Conservation (phyloP, 257 asterid species). For the Leonotis leonurus region DNA sequence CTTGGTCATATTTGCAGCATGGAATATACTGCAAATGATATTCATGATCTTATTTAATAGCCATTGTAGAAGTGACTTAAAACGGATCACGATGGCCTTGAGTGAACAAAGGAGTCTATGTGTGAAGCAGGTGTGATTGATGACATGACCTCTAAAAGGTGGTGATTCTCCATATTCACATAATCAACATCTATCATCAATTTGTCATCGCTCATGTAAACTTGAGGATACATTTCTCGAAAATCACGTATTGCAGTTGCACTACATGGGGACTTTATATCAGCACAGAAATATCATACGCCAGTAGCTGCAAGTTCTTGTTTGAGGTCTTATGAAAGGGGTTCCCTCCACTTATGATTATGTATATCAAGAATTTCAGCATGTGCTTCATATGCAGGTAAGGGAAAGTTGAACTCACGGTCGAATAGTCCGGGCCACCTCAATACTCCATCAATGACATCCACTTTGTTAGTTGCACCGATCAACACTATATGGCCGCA, state of each 20-base stretch:
- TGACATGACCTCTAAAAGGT: conserved; percentile 82
- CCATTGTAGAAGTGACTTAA: conserved; percentile 61
- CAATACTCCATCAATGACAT: conserved; percentile 94
- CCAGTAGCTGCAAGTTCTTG: conserved; percentile 95
- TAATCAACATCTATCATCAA: conserved; percentile 78
- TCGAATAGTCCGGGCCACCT: conserved; percentile 98
- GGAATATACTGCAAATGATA: conserved; percentile 75
- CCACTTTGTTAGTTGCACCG: conserved; percentile 97
- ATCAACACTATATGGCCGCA: conserved; percentile 96
- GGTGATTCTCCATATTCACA: conserved; percentile 73
- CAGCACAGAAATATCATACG: conserved; percentile 98
- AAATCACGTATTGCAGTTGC: conserved; percentile 98
- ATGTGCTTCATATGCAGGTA: conserved; percentile 95
- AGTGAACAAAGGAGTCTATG: conserved; percentile 83
- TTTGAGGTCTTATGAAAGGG: conserved; percentile 60
- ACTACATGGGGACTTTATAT: conserved; percentile 87
- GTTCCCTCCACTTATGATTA: conserved; percentile 94
- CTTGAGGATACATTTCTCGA: conserved; percentile 94
- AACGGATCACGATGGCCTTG: conserved; percentile 79
- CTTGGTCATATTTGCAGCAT: conserved; percentile 58
- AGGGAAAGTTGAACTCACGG: conserved; percentile 87
- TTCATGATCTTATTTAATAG: conserved; percentile 62
- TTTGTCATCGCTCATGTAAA: conserved; percentile 88
- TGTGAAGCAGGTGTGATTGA: conserved; percentile 97
- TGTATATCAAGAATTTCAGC: conserved; percentile 87